These are phyloP conservation scores for Coix lacrymajobi DNA, from an alignment of 176 grass and related monocot genomes.

Conservation along the genomic window DNA sequence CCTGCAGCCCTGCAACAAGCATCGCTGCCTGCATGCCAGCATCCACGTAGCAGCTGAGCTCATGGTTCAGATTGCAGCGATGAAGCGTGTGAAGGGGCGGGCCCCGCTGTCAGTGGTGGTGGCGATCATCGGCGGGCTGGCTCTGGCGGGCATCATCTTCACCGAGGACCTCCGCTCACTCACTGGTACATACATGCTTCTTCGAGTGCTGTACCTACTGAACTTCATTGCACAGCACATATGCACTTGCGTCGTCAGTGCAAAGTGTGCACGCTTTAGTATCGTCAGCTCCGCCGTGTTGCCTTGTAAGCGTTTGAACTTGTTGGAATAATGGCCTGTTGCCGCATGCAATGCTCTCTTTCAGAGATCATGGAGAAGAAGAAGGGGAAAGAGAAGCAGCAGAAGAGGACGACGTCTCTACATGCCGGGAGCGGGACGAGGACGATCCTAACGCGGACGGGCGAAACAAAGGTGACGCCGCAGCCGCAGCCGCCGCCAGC, in stretches of 20 bases:
- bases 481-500: neutral
- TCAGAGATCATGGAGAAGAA: conserved; percentile 27
- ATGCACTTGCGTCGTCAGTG: neutral
- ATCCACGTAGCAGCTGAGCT: neutral
- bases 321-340: neutral
- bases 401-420: neutral
- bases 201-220: neutral
- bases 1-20: neutral
- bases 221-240: neutral
- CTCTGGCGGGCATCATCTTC: conserved; percentile 59
- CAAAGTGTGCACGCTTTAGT: neutral
- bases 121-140: conserved; percentile 55
- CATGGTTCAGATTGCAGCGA: conserved; percentile 12
- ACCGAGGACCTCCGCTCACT: conserved; percentile 68
- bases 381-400: conserved; percentile 7
- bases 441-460: neutral
- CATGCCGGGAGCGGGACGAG: neutral
- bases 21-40: neutral
- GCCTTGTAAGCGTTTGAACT: neutral
- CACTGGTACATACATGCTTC: conserved; percentile 24
- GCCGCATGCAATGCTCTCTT: neutral
- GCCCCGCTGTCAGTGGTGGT: conserved; percentile 57
- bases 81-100: conserved; percentile 47
- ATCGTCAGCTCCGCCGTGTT: neutral
- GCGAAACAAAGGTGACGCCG: neutral